Evolutionary conservation across 2,329 filamentous ascomycete species (phyloP).

Genomic region (Pseudogymnoascus sp.): DNA sequence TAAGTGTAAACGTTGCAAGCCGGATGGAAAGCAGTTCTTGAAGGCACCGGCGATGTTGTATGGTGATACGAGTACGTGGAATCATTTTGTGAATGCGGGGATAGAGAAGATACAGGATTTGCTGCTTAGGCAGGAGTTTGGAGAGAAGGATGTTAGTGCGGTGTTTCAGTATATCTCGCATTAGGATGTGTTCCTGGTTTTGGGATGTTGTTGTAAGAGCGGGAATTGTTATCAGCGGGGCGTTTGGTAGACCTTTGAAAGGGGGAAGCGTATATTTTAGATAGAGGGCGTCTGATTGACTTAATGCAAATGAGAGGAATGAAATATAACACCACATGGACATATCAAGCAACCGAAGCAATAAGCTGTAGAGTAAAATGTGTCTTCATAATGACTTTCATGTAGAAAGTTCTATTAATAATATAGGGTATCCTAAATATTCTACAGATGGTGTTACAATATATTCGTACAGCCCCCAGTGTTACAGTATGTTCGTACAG

Average conservation of each 20-base stretch:
- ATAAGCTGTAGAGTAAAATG: neutral
- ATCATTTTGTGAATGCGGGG: slow-evolving; percentile 82
- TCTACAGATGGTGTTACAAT: slow-evolving; percentile 3
- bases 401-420: neutral
- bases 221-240: neutral
- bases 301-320: neutral
- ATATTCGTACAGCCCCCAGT: neutral
- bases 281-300: neutral
- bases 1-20: slow-evolving; percentile 91
- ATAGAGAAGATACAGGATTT: slow-evolving; percentile 83
- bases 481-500: neutral
- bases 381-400: neutral
- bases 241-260: neutral
- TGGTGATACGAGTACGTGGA: slow-evolving; percentile 98
- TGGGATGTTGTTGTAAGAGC: neutral
- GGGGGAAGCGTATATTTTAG: neutral
- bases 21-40: slow-evolving; percentile 77
- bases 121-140: slow-evolving; percentile 76
- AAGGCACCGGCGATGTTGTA: slow-evolving; percentile 95
- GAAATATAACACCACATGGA: neutral
- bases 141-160: slow-evolving; percentile 74
- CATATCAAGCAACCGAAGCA: neutral
- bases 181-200: slow-evolving; percentile 28
- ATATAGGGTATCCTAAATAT: neutral
- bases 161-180: slow-evolving; percentile 99